Evolutionary conservation across 2,329 filamentous ascomycete genomes (phyloP).

Genomic region (Colletotrichum orbiculare): DNA sequence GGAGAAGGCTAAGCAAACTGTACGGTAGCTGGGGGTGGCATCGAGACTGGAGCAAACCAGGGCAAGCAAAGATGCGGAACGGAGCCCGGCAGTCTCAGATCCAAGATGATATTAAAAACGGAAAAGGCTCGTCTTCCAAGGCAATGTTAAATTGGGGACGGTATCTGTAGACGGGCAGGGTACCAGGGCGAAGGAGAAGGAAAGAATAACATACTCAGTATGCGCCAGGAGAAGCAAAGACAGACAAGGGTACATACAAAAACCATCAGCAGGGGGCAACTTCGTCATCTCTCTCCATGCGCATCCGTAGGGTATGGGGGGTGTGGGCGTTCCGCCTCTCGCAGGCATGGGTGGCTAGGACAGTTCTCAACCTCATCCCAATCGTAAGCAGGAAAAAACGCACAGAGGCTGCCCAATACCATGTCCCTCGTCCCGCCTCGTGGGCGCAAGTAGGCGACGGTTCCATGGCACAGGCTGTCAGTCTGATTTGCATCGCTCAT

Average conservation of each 20-base stretch:
- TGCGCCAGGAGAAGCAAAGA: background rate
- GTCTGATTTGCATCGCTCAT: slow-evolving; percentile 20
- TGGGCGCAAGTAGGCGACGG: slow-evolving; percentile 2
- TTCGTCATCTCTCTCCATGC: slow-evolving; percentile 25
- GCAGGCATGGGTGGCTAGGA: slow-evolving; percentile 11
- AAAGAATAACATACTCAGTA: background rate
- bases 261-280: slow-evolving; percentile 17
- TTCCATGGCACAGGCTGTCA: slow-evolving; percentile 17
- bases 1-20: background rate
- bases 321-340: slow-evolving; percentile 14
- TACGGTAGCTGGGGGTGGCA: background rate
- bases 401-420: background rate
- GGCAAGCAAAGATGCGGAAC: background rate
- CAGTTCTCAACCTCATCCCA: background rate
- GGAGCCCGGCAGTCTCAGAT: slow-evolving; percentile 28
- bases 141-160: background rate
- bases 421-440: slow-evolving; percentile 20
- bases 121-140: slow-evolving; percentile 14
- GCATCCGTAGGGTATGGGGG: background rate
- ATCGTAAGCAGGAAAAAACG: background rate
- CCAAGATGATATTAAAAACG: slow-evolving; percentile 19
- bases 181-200: background rate
- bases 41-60: background rate
- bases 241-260: slow-evolving; percentile 3
- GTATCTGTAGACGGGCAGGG: background rate